phyloP scores from a whole-genome alignment of 2,329 filamentous ascomycete genomes.

The Neofusicoccum parvum region DNA sequence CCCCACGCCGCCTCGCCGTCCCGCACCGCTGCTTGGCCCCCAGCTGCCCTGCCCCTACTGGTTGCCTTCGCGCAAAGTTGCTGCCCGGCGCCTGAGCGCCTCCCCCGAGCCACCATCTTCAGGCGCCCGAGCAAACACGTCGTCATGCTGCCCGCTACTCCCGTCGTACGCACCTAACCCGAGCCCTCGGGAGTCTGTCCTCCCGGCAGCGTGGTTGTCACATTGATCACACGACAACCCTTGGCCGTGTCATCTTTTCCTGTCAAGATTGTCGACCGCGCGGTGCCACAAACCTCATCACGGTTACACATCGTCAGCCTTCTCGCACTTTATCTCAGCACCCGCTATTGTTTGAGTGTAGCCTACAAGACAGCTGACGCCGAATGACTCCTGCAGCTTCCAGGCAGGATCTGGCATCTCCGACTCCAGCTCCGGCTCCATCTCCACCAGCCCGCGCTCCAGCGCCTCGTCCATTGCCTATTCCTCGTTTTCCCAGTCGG shows the following conservation, averaged over 20 bases:
- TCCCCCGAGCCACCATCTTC: conserved; percentile 22
- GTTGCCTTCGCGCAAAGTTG: conserved; percentile 15
- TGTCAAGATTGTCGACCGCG: conserved; percentile 41
- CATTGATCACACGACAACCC: conserved; percentile 50
- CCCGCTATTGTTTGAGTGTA: conserved; percentile 19
- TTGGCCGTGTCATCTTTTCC: conserved; percentile 37
- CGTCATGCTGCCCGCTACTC: conserved; percentile 37
- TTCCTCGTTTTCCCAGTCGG: conserved; percentile 38
- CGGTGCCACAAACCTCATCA: conserved; percentile 38
- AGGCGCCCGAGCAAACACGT: conserved; percentile 43
- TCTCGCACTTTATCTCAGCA: conserved; percentile 21
- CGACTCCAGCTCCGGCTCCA: conserved; percentile 59
- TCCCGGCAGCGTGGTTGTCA: conserved; percentile 44
- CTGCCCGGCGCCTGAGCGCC: conserved; percentile 17
- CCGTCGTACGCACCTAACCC: conserved; percentile 40
- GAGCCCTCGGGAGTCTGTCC: conserved; percentile 39
- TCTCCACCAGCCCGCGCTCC: conserved; percentile 55
- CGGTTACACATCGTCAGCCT: conserved; percentile 39
- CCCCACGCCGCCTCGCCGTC: conserved; percentile 27
- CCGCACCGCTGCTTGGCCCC: conserved; percentile 32
- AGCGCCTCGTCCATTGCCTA: conserved; percentile 53
- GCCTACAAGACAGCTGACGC: conserved; percentile 19
- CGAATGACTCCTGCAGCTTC: conserved; percentile 17
- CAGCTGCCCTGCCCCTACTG: conserved; percentile 13
- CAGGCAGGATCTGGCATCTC: conserved; percentile 45